A percentile compares a stretch with the other conserved stretches of the same genome.
Evolutionary conservation across 768 basidiomycete genomes (phyloP).

Genomic region (Lepiota brunneoincarnata): DNA sequence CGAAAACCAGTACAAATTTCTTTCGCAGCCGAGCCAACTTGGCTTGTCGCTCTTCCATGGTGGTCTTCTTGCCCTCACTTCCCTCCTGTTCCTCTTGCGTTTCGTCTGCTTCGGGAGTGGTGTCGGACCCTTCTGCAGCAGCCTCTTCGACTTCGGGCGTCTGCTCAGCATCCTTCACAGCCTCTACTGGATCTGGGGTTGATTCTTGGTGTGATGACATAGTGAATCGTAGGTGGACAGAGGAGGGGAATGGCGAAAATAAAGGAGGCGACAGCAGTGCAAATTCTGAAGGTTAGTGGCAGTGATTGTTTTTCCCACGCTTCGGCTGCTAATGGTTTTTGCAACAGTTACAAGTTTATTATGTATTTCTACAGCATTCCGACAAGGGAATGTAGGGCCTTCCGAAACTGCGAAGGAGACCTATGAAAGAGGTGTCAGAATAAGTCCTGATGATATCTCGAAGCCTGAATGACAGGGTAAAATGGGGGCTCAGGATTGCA

Average conservation of each 20-base stretch:
- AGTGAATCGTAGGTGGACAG: not conserved
- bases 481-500: conserved; percentile 51
- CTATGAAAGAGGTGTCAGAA: not conserved
- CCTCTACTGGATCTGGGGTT: conserved; percentile 21
- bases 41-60: conserved; percentile 71
- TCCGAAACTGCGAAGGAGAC: not conserved
- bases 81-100: conserved; percentile 20
- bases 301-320: conserved; percentile 2
- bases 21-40: conserved; percentile 75
- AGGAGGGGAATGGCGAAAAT: not conserved
- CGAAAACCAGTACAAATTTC: conserved; percentile 64
- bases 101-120: conserved; percentile 18
- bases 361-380: too few relatives aligned
- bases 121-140: not conserved
- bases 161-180: conserved; percentile 27
- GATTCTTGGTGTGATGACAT: not conserved
- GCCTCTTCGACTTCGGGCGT: conserved; percentile 20
- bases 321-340: not conserved
- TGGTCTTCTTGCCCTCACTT: conserved; percentile 29
- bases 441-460: not conserved
- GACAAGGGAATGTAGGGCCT: not conserved
- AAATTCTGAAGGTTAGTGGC: not conserved
- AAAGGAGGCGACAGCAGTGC: not conserved
- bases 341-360: too few relatives aligned
- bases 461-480: conserved; percentile 3